These are phyloP conservation scores for Penicillium tannophilum DNA, from an alignment of 495 filamentous ascomycete genomes.

Conservation along the genomic window DNA sequence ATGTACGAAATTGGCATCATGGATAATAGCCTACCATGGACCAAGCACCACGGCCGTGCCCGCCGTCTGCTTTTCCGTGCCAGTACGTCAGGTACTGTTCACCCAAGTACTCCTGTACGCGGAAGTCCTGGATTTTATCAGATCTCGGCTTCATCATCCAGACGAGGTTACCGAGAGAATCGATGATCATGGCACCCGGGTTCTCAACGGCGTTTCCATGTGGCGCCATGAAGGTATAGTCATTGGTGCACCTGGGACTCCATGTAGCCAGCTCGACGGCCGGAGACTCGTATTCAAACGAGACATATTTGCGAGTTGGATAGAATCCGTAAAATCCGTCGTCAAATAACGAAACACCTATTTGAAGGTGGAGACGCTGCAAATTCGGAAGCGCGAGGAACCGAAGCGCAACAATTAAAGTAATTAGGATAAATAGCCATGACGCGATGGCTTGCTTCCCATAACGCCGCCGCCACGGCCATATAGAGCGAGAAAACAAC, in stretches of 20 bases:
- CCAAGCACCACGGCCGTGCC: slow-evolving; percentile 51
- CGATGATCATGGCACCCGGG: slow-evolving; percentile 49
- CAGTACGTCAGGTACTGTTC: slow-evolving; percentile 56
- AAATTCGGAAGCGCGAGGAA: slow-evolving; percentile 1
- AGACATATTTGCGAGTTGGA: slow-evolving; percentile 2
- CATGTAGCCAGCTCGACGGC: neutral
- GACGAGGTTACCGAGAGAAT: slow-evolving; percentile 44
- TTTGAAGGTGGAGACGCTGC: neutral
- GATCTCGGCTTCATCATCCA: slow-evolving; percentile 41
- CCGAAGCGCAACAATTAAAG: neutral
- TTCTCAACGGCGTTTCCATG: slow-evolving; percentile 44
- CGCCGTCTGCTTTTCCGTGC: slow-evolving; percentile 51
- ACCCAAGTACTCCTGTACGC: slow-evolving; percentile 46
- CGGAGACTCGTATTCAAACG: neutral
- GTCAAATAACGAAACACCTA: slow-evolving; percentile 1
- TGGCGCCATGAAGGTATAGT: slow-evolving; percentile 47
- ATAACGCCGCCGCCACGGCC: neutral
- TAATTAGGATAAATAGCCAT: neutral
- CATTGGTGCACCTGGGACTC: neutral
- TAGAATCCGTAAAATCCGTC: slow-evolving; percentile 2
- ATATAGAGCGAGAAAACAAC: neutral
- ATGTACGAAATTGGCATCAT: neutral
- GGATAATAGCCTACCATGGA: slow-evolving; percentile 47
- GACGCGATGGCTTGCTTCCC: neutral
- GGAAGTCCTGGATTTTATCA: slow-evolving; percentile 47